A percentile compares a stretch with the other conserved stretches of the same genome.
phyloP scores from a whole-genome alignment of 768 basidiomycete species.

The Phaeolepiota aurea region DNA sequence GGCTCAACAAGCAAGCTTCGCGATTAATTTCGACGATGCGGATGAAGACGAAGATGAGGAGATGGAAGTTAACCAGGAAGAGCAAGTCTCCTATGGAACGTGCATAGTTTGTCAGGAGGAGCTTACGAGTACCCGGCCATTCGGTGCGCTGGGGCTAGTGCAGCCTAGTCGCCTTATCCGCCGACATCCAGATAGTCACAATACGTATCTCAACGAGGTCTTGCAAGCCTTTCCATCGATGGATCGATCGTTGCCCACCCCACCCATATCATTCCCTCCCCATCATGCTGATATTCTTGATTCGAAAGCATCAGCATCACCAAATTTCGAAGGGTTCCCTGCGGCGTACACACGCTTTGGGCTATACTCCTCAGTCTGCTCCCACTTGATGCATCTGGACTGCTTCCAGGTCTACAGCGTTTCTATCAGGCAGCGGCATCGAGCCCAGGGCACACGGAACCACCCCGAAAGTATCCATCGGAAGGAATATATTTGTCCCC shows the following conservation, averaged over 20 bases:
- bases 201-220: conserved; percentile 63
- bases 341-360: conserved; percentile 73
- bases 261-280: conserved; percentile 38
- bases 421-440: conserved; percentile 82
- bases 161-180: conserved; percentile 85
- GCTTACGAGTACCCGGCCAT: conserved; percentile 60
- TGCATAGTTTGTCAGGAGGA: conserved; percentile 99
- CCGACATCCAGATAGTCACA: conserved; percentile 62
- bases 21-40: conserved; percentile 66
- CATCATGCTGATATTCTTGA: conserved; percentile 39
- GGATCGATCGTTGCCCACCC: conserved; percentile 38
- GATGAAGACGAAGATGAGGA: conserved; percentile 68
- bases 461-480: conserved; percentile 93
- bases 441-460: conserved; percentile 81
- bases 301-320: conserved; percentile 26
- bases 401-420: conserved; percentile 88
- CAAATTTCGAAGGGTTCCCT: conserved; percentile 71
- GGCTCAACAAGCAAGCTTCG: conserved; percentile 82
- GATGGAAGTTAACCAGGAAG: conserved; percentile 39
- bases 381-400: conserved; percentile 93
- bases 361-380: conserved; percentile 81
- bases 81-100: conserved; percentile 64
- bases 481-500: conserved; percentile 91
- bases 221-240: conserved; percentile 55
- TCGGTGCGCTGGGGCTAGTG: conserved; percentile 80